A percentile compares a stretch with the other conserved stretches of the same genome.
These are phyloP conservation scores for Trypanosoma mega DNA, from an alignment of 208 protist species.

Conservation along the genomic window DNA sequence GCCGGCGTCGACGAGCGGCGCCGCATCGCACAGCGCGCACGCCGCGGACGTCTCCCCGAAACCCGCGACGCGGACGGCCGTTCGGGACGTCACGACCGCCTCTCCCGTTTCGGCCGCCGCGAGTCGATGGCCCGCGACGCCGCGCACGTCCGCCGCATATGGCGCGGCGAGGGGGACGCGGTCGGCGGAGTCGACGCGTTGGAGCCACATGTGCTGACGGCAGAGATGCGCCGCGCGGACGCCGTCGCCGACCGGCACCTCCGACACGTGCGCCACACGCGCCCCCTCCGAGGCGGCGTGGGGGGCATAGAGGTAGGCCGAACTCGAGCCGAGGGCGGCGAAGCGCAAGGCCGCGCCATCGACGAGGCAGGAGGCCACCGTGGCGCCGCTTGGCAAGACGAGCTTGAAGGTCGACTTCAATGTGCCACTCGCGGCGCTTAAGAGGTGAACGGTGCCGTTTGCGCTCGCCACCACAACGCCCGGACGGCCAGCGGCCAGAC, in stretches of 20 bases:
- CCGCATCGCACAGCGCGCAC: conserved; percentile 2
- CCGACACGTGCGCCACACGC: conserved; percentile 19
- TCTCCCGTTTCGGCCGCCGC: not conserved
- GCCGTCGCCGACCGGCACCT: conserved; percentile 1
- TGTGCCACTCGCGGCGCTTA: conserved; percentile 48
- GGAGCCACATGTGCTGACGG: not conserved
- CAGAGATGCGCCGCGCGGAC: conserved; percentile 7
- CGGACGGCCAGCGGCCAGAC: conserved; percentile 34
- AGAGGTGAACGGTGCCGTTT: conserved; percentile 41
- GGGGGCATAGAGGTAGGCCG: conserved; percentile 41
- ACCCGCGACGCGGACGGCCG: conserved; percentile 22
- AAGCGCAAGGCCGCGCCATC: conserved; percentile 28
- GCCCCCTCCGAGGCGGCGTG: conserved; percentile 36
- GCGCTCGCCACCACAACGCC: conserved; percentile 46
- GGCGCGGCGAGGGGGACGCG: not conserved
- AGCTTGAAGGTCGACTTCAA: conserved; percentile 60
- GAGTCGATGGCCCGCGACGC: not conserved
- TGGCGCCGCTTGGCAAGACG: conserved; percentile 19
- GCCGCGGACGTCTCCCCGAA: conserved; percentile 13
- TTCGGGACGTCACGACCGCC: not conserved
- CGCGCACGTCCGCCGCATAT: not conserved
- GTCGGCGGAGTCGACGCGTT: not conserved
- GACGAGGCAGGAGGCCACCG: conserved; percentile 39
- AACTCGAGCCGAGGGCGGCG: conserved; percentile 25
- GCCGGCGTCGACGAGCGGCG: conserved; percentile 8